Percentiles rank a stretch among this genome's conserved stretches.
Evolutionary conservation across 2,329 filamentous ascomycete genomes (phyloP).

Genomic region (Emergomyces pasteurianus): DNA sequence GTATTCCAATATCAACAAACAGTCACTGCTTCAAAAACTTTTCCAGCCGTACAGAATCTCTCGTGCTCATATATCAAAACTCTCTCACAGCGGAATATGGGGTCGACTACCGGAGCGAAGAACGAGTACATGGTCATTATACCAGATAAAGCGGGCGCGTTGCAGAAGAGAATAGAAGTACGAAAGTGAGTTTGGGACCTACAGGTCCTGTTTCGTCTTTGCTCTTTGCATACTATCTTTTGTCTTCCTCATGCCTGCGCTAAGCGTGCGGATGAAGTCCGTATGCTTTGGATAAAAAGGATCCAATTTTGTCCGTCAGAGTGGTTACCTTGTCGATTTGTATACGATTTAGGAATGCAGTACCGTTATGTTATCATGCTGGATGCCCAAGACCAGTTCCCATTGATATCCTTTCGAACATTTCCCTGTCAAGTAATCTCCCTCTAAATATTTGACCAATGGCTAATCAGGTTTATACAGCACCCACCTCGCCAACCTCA

Average conservation of each 20-base stretch:
- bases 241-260: not conserved
- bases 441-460: not conserved
- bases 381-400: not conserved
- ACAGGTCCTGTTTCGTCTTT: not conserved
- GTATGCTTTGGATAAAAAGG: not conserved
- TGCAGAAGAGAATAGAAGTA: constrained; percentile 48
- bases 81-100: not conserved
- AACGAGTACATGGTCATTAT: constrained; percentile 58
- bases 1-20: not conserved
- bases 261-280: not conserved
- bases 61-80: not conserved
- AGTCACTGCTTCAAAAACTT: not conserved
- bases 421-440: not conserved
- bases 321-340: not conserved
- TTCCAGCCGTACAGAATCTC: not conserved
- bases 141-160: constrained; percentile 51
- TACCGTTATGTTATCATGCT: not conserved
- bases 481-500: constrained; percentile 47
- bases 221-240: not conserved
- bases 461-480: constrained; percentile 15
- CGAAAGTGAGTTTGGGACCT: constrained; percentile 18
- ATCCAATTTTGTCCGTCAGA: not conserved
- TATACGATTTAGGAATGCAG: not conserved
- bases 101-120: constrained; percentile 24
- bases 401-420: not conserved